These are phyloP conservation scores for Selaginella moellendorffii DNA, from an alignment of 75 land plant genomes.

Conservation along the genomic window DNA sequence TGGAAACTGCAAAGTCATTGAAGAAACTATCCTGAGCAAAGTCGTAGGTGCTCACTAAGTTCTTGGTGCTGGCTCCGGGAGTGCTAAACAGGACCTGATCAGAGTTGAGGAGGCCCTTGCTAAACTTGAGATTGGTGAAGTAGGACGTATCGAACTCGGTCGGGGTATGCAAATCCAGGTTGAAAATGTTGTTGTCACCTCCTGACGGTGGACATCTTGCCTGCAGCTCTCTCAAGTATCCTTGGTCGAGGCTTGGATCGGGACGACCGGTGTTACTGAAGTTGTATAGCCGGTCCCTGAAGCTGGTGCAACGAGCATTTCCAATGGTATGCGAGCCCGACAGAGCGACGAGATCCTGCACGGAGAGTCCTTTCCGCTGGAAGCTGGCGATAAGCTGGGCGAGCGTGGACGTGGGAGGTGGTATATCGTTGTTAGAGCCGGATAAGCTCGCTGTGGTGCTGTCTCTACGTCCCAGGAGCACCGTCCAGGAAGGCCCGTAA, in stretches of 20 bases:
- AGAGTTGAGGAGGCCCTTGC: not conserved
- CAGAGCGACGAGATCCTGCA: not conserved
- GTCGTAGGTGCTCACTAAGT: not conserved
- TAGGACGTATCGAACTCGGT: not conserved
- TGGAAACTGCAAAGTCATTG: not conserved
- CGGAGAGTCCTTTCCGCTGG: not conserved
- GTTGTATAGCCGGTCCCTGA: not conserved
- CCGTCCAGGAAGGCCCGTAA: not conserved
- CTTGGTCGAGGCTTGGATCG: not conserved
- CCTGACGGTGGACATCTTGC: not conserved
- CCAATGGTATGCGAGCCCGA: not conserved
- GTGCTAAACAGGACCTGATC: not conserved
- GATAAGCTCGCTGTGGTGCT: not conserved
- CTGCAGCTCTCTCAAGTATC: not conserved
- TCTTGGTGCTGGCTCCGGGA: not conserved
- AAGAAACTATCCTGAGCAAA: not conserved
- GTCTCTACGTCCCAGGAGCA: not conserved
- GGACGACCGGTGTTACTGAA: not conserved
- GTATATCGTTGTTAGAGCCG: not conserved
- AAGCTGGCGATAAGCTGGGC: not conserved
- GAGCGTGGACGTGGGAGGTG: not conserved
- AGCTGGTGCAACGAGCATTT: not conserved
- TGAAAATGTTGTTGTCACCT: not conserved
- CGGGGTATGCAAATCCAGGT: not conserved
- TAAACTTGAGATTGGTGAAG: not conserved